Conservation (phyloP, 805 yeast genomes). For the Suhomyces pyralidae region DNA sequence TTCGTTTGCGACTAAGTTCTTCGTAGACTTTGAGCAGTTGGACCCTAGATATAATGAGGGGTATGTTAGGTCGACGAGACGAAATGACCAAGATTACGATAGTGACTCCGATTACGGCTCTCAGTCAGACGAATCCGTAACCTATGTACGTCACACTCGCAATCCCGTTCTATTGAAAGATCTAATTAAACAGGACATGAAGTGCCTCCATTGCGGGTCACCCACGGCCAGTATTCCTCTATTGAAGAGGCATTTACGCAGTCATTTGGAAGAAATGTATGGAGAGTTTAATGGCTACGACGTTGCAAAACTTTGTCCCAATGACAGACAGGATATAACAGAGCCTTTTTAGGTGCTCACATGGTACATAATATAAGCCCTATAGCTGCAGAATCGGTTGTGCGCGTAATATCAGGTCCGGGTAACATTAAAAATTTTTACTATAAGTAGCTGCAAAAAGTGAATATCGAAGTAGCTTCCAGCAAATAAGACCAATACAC, state of each 20-base stretch:
- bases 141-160: constrained; percentile 5
- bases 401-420: not conserved
- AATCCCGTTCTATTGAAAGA: constrained; percentile 9
- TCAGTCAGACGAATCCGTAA: constrained; percentile 1
- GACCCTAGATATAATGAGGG: constrained; percentile 15
- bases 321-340: not conserved
- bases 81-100: constrained; percentile 3
- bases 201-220: constrained; percentile 26
- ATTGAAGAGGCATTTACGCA: constrained; percentile 27
- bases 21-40: constrained; percentile 52
- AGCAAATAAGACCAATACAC: not conserved
- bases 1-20: constrained; percentile 66
- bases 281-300: not conserved
- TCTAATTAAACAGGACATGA: not conserved
- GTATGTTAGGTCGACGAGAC: not conserved
- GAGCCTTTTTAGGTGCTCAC: not conserved
- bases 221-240: constrained; percentile 24
- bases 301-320: not conserved
- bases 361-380: not conserved
- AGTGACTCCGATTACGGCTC: constrained; percentile 9
- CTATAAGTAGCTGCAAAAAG: not conserved
- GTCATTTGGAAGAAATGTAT: constrained; percentile 20
- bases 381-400: not conserved
- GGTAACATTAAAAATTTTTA: not conserved
- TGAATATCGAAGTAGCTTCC: not conserved